Evolutionary conservation across 2,329 filamentous ascomycete species (phyloP), one percentile per base, ranked within the genome.

Genomic region (Dactylellina sp.): DNA sequence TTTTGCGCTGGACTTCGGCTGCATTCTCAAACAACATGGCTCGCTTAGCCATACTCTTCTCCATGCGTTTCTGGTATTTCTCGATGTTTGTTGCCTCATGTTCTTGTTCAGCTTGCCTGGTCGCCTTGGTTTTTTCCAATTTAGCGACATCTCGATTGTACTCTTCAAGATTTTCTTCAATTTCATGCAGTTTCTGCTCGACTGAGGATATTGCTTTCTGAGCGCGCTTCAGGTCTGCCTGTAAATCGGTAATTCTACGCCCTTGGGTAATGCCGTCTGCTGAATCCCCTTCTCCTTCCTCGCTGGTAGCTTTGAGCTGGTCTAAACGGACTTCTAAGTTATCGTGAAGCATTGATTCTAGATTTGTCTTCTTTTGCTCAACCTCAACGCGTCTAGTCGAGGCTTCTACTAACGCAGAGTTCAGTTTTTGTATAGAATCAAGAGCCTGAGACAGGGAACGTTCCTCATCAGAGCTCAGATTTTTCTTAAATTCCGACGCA

Each of bases 1-100:
- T 98, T 76, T 93, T 94, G 79, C 92, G 90, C 74, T 89, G 89
- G 75, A 91, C 92, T 78, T 97, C 93, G 1, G 89, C 87, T 18
- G 91, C 89, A 80, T 93, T 90, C 52, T 89, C 86, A 14, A 88
- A 90, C 75, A 96, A 84, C 2, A 92, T 85, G 11, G 92, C 91
- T 80, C 94, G 95, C 81, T 93, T 92, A 78, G 93, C 91, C 79
- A 96, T 90, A 77, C 89, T 93, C 84, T 94, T 97, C 80, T 97
- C 93, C 85, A 98, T 91, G 53, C 87, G 87, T 82, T 93, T 93
- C 82, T 97, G 92, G 77, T 94, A 89, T 80, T 89, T 92, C 80
- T 94, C 90, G 76, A 98, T 95, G 35, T 87, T 86, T 59, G 86
- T 86, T 1, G 91, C 89, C 61, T 88, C 85, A 44, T 89, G 86